These are phyloP conservation scores for Arabidopsis suecica DNA, from an alignment of 345 rosid species.

Conservation along the genomic window DNA sequence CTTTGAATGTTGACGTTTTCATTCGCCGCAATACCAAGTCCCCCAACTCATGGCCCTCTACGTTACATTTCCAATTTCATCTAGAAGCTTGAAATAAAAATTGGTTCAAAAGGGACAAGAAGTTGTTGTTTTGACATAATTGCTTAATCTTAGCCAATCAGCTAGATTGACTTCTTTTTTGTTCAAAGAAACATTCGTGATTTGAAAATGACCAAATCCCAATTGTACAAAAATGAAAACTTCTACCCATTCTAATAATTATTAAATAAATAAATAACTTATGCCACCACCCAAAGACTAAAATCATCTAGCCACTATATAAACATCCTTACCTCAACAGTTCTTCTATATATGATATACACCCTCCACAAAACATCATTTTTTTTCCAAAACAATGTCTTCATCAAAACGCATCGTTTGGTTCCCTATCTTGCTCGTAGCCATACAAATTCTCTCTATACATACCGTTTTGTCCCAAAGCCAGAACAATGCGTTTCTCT, in stretches of 20 bases:
- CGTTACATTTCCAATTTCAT: background rate
- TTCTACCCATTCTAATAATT: constrained; percentile 27
- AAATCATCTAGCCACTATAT: constrained; percentile 17
- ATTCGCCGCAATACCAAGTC: background rate
- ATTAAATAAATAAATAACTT: constrained; percentile 12
- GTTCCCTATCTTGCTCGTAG: constrained; percentile 27
- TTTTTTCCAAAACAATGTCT: constrained; percentile 39
- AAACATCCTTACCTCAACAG: constrained; percentile 15
- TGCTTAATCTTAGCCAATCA: background rate
- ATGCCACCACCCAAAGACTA: constrained; percentile 10
- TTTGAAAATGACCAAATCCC: constrained; percentile 16
- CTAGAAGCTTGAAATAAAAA: constrained; percentile 1
- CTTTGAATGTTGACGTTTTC: constrained; percentile 29
- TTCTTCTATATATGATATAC: background rate
- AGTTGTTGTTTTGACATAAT: constrained; percentile 21
- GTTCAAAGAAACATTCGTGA: constrained; percentile 4
- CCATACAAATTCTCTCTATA: constrained; percentile 33
- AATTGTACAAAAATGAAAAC: constrained; percentile 32
- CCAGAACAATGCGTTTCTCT: constrained; percentile 50
- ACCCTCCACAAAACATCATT: background rate
- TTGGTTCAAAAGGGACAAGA: background rate
- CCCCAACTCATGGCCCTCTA: background rate
- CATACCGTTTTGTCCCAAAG: constrained; percentile 30
- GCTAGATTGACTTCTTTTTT: constrained; percentile 13
- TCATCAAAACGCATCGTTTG: constrained; percentile 20